phyloP scores from a whole-genome alignment of 108 stramenopile species.

The Nitzschia putrida region DNA sequence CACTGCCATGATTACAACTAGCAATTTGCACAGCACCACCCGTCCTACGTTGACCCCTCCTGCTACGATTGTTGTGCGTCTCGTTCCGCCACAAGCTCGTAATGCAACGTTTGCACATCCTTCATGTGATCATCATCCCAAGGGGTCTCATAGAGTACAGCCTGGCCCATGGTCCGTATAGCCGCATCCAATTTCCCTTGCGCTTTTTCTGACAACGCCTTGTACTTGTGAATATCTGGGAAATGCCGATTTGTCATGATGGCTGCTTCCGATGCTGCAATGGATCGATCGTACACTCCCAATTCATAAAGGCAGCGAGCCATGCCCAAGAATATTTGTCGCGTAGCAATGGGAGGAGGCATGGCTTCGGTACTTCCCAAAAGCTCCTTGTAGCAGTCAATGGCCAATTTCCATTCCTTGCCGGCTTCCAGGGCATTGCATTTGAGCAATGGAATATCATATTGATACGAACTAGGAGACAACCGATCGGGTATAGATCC shows the following conservation, averaged over 20 bases:
- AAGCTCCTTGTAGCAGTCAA: neutral
- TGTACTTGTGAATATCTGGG: slow-evolving; percentile 57
- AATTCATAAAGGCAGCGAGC: slow-evolving; percentile 43
- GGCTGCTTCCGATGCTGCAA: slow-evolving; percentile 32
- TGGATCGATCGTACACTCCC: slow-evolving; percentile 37
- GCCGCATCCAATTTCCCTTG: slow-evolving; percentile 37
- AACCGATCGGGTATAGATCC: no score
- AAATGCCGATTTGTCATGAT: slow-evolving; percentile 60
- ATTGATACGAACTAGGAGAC: no score
- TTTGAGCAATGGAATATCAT: no score
- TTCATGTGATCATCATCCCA: slow-evolving; percentile 44
- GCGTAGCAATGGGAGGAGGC: neutral
- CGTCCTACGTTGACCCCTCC: no score
- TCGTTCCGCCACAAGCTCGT: no score
- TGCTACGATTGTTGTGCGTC: no score
- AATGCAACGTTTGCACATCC: no score
- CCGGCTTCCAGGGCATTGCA: no score
- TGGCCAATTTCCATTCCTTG: neutral
- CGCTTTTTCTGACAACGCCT: slow-evolving; percentile 46
- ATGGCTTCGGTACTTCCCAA: neutral
- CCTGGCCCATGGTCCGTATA: slow-evolving; percentile 35
- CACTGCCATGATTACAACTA: no score
- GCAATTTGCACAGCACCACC: no score
- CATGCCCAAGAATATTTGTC: slow-evolving; percentile 33
- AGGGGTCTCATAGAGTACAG: slow-evolving; percentile 50